These are phyloP conservation scores for Antitrichia curtipendula DNA, from an alignment of 225 moss, liverwort and hornwort genomes.

Conservation along the genomic window DNA sequence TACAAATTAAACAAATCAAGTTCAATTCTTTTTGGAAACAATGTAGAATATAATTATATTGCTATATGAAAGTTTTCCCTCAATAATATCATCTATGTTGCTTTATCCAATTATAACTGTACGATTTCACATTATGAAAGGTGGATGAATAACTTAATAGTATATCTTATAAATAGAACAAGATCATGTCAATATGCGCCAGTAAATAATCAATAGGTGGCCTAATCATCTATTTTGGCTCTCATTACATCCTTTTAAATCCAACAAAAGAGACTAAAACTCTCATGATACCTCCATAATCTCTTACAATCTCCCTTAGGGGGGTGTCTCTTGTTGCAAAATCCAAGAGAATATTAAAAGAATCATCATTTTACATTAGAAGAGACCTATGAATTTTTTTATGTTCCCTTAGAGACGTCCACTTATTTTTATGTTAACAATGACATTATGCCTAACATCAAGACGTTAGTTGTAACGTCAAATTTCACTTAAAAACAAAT, in stretches of 20 bases:
- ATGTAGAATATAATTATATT: background rate
- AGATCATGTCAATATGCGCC: no score
- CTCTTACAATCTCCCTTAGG: background rate
- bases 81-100: background rate
- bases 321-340: rapidly evolving
- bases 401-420: rapidly evolving
- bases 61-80: background rate
- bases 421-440: background rate
- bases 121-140: background rate
- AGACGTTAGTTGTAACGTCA: background rate
- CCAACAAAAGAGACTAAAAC: background rate
- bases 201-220: background rate
- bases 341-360: rapidly evolving
- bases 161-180: background rate
- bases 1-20: background rate
- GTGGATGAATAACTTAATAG: rapidly evolving
- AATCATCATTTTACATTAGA: background rate
- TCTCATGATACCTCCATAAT: background rate
- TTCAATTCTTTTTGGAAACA: background rate
- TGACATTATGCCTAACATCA: rapidly evolving
- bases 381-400: background rate
- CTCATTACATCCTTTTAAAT: background rate
- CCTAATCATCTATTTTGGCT: background rate
- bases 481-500: background rate
- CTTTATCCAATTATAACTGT: background rate